These are phyloP conservation scores for Lanzia echinophila DNA, from an alignment of 2,329 filamentous ascomycete genomes.

Conservation along the genomic window DNA sequence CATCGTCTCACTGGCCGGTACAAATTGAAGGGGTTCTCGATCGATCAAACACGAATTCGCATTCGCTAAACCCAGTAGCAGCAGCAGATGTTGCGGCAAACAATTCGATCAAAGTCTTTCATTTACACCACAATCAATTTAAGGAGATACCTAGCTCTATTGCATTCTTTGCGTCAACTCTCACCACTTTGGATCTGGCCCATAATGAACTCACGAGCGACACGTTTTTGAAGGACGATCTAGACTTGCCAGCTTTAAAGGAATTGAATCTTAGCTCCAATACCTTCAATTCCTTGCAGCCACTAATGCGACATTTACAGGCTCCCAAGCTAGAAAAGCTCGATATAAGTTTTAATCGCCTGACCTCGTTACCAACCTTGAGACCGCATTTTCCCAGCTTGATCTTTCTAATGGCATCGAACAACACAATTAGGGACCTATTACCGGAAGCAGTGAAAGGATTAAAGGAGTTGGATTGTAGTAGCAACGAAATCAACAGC, in stretches of 20 bases:
- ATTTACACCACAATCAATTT: slow-evolving; percentile 73
- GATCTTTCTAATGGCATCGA: slow-evolving; percentile 62
- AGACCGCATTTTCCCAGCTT: slow-evolving; percentile 64
- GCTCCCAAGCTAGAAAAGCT: slow-evolving; percentile 71
- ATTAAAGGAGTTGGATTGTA: slow-evolving; percentile 68
- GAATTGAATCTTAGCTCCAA: slow-evolving; percentile 73
- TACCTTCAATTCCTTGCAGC: slow-evolving; percentile 62
- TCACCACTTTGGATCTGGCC: slow-evolving; percentile 67
- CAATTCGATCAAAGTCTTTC: slow-evolving; percentile 50
- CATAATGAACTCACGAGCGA: slow-evolving; percentile 65
- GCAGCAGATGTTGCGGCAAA: slow-evolving; percentile 48
- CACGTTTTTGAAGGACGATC: slow-evolving; percentile 55
- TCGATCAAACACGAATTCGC: slow-evolving; percentile 58
- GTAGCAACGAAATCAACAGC: slow-evolving; percentile 78
- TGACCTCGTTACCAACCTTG: slow-evolving; percentile 62
- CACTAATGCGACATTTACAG: slow-evolving; percentile 58
- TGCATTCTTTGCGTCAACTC: slow-evolving; percentile 60
- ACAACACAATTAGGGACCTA: slow-evolving; percentile 72
- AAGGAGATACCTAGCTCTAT: slow-evolving; percentile 62
- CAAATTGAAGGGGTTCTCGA: slow-evolving; percentile 52
- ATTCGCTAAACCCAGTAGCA: slow-evolving; percentile 51
- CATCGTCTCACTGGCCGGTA: slow-evolving; percentile 27
- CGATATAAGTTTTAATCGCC: slow-evolving; percentile 76
- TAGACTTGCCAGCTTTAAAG: slow-evolving; percentile 66
- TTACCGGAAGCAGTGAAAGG: slow-evolving; percentile 68